Evolutionary conservation across 1,284 basidiomycete genomes (phyloP).

Genomic region (Ceratobasidium theobromae): DNA sequence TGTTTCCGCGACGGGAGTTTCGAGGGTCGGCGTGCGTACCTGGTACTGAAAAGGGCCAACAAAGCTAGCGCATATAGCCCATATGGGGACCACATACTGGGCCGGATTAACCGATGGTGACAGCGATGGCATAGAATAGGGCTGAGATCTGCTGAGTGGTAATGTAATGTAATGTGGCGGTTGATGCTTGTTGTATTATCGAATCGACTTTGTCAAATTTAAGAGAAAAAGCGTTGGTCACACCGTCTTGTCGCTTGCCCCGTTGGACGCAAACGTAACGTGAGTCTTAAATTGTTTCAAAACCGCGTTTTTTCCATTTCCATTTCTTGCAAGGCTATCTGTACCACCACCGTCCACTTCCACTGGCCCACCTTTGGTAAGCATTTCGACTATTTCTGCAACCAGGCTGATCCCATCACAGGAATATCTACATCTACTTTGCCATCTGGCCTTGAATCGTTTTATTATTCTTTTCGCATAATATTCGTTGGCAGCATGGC

Average conservation of each 20-base stretch:
- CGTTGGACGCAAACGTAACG: background rate
- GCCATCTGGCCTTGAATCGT: background rate
- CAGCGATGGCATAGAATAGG: background rate
- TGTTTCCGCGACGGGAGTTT: conserved; percentile 28
- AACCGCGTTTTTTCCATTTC: background rate
- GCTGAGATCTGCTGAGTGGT: no score
- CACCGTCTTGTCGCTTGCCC: conserved; percentile 4
- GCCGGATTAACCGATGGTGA: conserved; percentile 19
- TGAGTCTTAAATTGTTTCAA: background rate
- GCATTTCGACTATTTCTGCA: conserved; percentile 17
- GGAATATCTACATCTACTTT: background rate
- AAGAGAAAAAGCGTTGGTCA: conserved; percentile 2
- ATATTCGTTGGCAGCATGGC: conserved; percentile 2
- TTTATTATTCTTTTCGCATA: background rate
- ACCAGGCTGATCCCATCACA: no score
- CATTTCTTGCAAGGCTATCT: background rate
- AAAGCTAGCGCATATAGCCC: background rate
- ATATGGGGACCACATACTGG: background rate
- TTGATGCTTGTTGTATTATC: conserved; percentile 28
- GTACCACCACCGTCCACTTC: conserved; percentile 32
- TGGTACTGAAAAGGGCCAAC: conserved; percentile 21
- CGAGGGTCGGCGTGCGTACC: conserved; percentile 24
- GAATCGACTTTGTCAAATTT: conserved; percentile 3
- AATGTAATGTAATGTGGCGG: no score
- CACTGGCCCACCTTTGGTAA: conserved; percentile 14